phyloP scores from a whole-genome alignment of 2,329 filamentous ascomycete species.

The Ascochyta clinopodiicola region DNA sequence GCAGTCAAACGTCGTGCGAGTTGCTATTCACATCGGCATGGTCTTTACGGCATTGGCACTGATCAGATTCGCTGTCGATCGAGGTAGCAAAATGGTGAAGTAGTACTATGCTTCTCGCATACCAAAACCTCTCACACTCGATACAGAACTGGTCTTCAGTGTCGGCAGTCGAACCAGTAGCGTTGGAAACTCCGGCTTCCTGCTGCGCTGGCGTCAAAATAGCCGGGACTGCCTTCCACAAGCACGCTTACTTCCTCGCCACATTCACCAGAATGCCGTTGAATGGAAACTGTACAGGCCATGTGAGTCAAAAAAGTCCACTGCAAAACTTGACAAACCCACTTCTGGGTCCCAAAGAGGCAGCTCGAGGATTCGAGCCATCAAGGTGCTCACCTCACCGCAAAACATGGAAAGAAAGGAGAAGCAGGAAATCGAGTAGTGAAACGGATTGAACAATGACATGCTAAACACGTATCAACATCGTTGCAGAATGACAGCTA shows the following conservation, averaged over 20 bases:
- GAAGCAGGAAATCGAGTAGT: too few species aligned
- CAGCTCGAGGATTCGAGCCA: slow-evolving; percentile 6
- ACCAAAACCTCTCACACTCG: too few species aligned
- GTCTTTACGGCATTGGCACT: background rate
- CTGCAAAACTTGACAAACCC: background rate
- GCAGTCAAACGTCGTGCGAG: background rate
- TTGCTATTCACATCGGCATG: background rate
- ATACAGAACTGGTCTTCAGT: too few species aligned
- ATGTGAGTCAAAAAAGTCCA: background rate
- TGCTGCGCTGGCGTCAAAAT: too few species aligned
- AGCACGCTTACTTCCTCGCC: background rate
- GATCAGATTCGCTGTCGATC: background rate
- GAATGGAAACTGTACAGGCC: background rate
- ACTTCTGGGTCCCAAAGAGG: background rate
- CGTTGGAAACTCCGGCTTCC: too few species aligned
- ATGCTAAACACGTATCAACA: too few species aligned
- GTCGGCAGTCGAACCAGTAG: too few species aligned
- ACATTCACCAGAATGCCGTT: background rate
- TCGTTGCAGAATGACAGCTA: too few species aligned
- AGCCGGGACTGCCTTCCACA: background rate
- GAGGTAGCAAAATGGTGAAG: background rate
- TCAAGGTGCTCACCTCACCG: slow-evolving; percentile 4
- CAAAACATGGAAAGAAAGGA: too few species aligned
- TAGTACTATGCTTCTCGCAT: background rate
- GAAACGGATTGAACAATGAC: too few species aligned